Evolutionary conservation across 192 early-diverging fungal species (phyloP).

Genomic region (Blastocladiella britannica): DNA sequence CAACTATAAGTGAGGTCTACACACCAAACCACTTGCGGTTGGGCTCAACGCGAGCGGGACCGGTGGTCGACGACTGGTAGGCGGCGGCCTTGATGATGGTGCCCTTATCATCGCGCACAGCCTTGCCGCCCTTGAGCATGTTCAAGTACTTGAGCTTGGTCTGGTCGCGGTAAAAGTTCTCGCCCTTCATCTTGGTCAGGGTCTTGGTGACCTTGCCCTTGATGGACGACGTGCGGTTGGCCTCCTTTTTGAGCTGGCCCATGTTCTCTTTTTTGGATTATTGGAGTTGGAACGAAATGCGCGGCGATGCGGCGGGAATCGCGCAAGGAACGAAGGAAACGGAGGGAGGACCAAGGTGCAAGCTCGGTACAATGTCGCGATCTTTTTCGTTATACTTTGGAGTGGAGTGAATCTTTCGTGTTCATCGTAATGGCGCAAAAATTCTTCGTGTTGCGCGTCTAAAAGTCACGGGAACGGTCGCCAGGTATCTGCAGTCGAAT

Average conservation of each 20-base stretch:
- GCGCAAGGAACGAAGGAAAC: too few species aligned
- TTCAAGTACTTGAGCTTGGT: constrained; percentile 81
- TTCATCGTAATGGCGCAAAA: too few species aligned
- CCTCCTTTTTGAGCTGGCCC: not conserved
- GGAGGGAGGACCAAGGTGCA: too few species aligned
- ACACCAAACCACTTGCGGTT: constrained; percentile 92
- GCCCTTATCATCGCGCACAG: constrained; percentile 64
- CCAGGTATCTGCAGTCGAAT: too few species aligned
- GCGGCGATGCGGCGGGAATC: too few species aligned
- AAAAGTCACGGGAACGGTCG: too few species aligned
- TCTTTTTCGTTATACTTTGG: too few species aligned
- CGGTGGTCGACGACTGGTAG: constrained; percentile 61
- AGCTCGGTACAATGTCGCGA: too few species aligned
- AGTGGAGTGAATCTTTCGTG: too few species aligned
- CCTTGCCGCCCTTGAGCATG: constrained; percentile 75
- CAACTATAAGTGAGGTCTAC: constrained; percentile 1
- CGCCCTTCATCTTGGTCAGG: constrained; percentile 48
- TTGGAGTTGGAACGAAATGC: too few species aligned
- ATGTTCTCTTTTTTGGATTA: too few species aligned
- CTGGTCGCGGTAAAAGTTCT: constrained; percentile 97
- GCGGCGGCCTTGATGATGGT: constrained; percentile 76
- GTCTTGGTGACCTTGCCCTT: constrained; percentile 1
- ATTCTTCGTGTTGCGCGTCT: too few species aligned
- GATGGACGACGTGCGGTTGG: not conserved
- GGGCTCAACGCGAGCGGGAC: constrained; percentile 66